Conservation (phyloP, 352 stramenopile genomes). For the Peronosclerospora sorghi region DNA sequence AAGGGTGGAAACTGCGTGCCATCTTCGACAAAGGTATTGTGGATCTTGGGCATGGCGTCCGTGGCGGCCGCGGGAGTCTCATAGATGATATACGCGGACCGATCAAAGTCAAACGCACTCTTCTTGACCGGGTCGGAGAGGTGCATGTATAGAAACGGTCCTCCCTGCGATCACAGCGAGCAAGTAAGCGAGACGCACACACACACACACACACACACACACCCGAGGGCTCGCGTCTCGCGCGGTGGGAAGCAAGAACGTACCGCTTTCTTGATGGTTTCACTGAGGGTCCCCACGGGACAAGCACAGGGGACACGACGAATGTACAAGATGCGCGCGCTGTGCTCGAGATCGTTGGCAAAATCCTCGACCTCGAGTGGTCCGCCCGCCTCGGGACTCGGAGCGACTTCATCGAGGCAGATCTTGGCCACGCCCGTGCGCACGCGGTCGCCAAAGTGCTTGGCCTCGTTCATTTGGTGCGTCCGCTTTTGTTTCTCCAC, state of each 20-base stretch:
- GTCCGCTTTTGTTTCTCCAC: constrained; percentile 50
- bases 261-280: constrained; percentile 78
- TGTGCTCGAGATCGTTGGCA: constrained; percentile 71
- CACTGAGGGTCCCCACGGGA: constrained; percentile 49
- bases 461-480: constrained; percentile 65
- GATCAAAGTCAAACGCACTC: constrained; percentile 77
- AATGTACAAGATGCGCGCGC: constrained; percentile 65
- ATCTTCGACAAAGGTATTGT: constrained; percentile 81
- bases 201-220: too few relatives aligned
- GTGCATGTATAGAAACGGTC: constrained; percentile 64
- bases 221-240: too few relatives aligned
- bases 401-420: constrained; percentile 56
- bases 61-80: constrained; percentile 49
- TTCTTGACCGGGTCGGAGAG: constrained; percentile 81
- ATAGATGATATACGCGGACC: constrained; percentile 80
- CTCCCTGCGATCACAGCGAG: too few relatives aligned
- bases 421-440: constrained; percentile 38
- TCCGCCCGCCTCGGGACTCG: constrained; percentile 10
- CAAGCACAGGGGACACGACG: constrained; percentile 73
- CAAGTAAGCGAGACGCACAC: too few relatives aligned
- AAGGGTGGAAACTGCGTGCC: constrained; percentile 63
- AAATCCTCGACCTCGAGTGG: constrained; percentile 34
- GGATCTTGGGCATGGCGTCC: constrained; percentile 73
- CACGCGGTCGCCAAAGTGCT: constrained; percentile 62
- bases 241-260: too few relatives aligned